phyloP scores from a whole-genome alignment of 129 eudicot species.

The Oenanthe sinensis region DNA sequence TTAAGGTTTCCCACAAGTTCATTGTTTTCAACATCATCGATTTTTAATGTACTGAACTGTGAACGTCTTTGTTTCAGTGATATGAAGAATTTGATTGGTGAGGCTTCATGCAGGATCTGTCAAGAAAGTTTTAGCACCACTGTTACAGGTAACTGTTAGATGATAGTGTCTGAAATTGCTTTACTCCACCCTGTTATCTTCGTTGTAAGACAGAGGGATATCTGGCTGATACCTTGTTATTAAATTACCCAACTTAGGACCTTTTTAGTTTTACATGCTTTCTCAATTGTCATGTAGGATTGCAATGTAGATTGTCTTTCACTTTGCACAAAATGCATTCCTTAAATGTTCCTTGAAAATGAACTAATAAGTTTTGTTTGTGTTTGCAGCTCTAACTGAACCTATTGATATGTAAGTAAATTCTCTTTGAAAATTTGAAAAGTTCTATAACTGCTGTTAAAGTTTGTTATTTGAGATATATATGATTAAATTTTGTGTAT shows the following conservation, averaged over 20 bases:
- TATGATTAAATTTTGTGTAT: background rate
- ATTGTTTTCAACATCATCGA: background rate
- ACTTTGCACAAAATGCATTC: no score
- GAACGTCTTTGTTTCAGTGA: slow-evolving; percentile 30
- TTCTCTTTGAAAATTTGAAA: background rate
- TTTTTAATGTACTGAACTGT: background rate
- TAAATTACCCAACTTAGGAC: background rate
- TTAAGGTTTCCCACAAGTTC: background rate
- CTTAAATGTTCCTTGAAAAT: background rate
- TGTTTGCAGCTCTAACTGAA: slow-evolving; percentile 53
- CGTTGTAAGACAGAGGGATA: background rate
- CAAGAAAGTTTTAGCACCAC: slow-evolving; percentile 56
- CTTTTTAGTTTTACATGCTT: background rate
- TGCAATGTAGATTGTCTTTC: background rate
- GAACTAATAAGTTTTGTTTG: background rate
- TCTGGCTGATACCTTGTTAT: background rate
- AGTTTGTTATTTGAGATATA: background rate
- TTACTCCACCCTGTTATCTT: background rate
- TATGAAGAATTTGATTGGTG: slow-evolving; percentile 59
- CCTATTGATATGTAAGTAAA: slow-evolving; percentile 53
- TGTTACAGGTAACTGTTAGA: slow-evolving; percentile 30
- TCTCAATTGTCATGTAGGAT: background rate
- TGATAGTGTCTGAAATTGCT: background rate
- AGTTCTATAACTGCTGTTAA: background rate
- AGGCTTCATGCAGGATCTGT: slow-evolving; percentile 54